Conservation (phyloP, 345 rosid genomes). For the Citrus cavaleriei region DNA sequence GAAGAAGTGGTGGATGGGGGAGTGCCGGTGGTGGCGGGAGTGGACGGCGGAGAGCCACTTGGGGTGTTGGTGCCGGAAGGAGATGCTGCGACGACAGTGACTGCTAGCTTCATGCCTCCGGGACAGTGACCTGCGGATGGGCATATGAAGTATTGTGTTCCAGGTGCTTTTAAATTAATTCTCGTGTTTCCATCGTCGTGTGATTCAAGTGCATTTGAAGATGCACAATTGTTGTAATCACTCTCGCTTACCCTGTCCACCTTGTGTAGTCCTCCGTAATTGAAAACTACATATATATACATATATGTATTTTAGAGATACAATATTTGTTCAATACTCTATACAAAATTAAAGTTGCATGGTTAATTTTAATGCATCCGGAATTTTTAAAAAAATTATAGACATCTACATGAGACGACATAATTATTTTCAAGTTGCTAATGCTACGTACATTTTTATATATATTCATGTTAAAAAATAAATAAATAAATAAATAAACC, state of each 20-base stretch:
- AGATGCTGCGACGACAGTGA: slow-evolving; percentile 33
- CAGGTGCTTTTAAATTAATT: slow-evolving; percentile 18
- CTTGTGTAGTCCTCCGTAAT: slow-evolving; percentile 26
- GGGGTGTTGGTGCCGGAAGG: slow-evolving; percentile 4
- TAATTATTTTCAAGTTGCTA: background rate
- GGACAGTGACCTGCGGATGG: slow-evolving; percentile 39
- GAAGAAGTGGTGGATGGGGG: slow-evolving; percentile 17
- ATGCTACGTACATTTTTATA: too few species aligned
- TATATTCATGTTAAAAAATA: background rate
- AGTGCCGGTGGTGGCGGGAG: slow-evolving; percentile 24
- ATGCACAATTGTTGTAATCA: slow-evolving; percentile 32
- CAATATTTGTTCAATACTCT: too few species aligned
- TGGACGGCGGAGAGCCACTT: slow-evolving; percentile 13
- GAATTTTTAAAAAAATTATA: too few species aligned
- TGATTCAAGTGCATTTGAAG: slow-evolving; percentile 23
- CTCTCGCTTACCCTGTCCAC: slow-evolving; percentile 30
- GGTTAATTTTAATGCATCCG: too few species aligned
- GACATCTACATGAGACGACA: background rate
- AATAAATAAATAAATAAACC: background rate
- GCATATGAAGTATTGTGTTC: slow-evolving; percentile 46
- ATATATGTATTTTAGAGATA: background rate
- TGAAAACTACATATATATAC: slow-evolving; percentile 32
- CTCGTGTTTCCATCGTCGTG: slow-evolving; percentile 29
- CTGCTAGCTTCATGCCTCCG: slow-evolving; percentile 48
- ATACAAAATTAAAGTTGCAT: too few species aligned